phyloP scores from a whole-genome alignment of 2,329 filamentous ascomycete species.

The Emergomyces pasteurianus region DNA sequence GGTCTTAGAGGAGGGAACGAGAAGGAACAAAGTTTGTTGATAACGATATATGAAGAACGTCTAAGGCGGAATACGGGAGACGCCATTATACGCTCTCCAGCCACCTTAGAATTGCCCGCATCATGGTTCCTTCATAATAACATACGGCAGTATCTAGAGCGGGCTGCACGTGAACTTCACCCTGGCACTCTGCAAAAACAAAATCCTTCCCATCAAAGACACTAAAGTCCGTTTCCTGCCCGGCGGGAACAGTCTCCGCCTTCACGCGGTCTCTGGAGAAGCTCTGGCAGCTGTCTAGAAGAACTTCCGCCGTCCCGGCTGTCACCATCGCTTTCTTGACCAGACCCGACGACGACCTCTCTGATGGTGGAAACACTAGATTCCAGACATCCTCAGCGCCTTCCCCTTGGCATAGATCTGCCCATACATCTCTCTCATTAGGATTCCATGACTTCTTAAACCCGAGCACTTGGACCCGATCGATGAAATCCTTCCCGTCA shows the following conservation, averaged over 20 bases:
- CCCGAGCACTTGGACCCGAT: not conserved
- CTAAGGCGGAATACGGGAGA: not conserved
- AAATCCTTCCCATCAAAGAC: not conserved
- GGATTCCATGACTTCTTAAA: not conserved
- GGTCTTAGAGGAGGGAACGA: not conserved
- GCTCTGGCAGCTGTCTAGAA: not conserved
- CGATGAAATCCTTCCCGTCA: not conserved
- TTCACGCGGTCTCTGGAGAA: not conserved
- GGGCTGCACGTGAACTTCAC: not conserved
- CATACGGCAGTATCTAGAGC: not conserved
- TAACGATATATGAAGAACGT: no score
- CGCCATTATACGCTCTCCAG: not conserved
- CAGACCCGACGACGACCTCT: not conserved
- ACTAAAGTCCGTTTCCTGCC: not conserved
- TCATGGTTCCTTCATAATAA: not conserved
- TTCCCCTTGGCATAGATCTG: not conserved
- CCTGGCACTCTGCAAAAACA: not conserved
- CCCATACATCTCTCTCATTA: not conserved
- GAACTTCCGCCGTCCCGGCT: not conserved
- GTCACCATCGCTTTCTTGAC: constrained; percentile 1
- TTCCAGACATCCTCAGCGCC: not conserved
- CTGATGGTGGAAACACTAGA: not conserved
- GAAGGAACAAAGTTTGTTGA: no score
- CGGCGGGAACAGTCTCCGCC: not conserved
- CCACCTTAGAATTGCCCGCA: not conserved